Conservation (phyloP, 139 green algal species). For the Picocystis salinarum region DNA sequence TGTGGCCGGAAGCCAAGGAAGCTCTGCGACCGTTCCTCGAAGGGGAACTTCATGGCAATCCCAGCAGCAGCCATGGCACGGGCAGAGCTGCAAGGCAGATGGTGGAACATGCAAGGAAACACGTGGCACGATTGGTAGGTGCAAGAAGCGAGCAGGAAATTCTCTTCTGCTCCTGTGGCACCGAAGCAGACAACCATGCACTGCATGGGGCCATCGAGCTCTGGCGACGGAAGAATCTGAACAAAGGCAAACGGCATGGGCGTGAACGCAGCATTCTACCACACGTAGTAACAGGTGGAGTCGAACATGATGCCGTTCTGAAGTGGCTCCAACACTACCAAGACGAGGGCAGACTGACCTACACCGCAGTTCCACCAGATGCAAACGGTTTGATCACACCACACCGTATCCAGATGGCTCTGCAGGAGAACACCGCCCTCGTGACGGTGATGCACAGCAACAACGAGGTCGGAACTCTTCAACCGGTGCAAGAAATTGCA, state of each 20-base stretch:
- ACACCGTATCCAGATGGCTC: conserved; percentile 20
- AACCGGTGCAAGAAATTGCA: conserved; percentile 18
- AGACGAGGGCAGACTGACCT: conserved; percentile 15
- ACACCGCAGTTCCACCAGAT: conserved; percentile 32
- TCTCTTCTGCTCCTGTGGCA: conserved; percentile 14
- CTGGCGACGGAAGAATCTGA: neutral
- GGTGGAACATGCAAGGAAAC: conserved; percentile 17
- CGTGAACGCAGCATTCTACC: conserved; percentile 14
- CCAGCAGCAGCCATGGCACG: conserved; percentile 33
- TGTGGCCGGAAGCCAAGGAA: conserved; percentile 28
- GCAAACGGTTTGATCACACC: conserved; percentile 28
- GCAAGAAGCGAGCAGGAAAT: conserved; percentile 13
- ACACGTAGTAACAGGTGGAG: conserved; percentile 37
- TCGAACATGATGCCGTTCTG: conserved; percentile 60
- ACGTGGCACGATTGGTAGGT: conserved; percentile 32
- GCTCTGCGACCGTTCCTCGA: conserved; percentile 31
- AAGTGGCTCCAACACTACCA: conserved; percentile 9
- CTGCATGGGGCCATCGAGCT: neutral
- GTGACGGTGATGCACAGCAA: conserved; percentile 67
- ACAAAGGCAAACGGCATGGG: conserved; percentile 34
- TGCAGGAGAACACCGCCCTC: conserved; percentile 27
- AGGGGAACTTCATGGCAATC: conserved; percentile 18
- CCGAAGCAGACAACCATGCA: conserved; percentile 13
- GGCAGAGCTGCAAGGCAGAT: conserved; percentile 7
- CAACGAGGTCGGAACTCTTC: conserved; percentile 37